A percentile compares a stretch with the other conserved stretches of the same genome.
These are phyloP conservation scores for Backusella macrospora DNA, from an alignment of 192 early-diverging fungal species.

Conservation along the genomic window DNA sequence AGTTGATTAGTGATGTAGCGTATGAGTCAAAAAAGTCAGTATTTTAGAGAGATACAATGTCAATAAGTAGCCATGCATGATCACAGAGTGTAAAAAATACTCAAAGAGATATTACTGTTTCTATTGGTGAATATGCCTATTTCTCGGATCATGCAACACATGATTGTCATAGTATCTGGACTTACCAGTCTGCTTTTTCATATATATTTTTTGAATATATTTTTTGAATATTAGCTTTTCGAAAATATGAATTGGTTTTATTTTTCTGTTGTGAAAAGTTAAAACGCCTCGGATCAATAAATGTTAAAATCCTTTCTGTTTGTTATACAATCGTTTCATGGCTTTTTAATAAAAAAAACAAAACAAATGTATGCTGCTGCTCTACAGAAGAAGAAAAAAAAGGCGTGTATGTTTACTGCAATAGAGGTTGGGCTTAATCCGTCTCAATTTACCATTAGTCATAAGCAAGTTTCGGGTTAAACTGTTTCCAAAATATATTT, in stretches of 20 bases:
- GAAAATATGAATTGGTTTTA: neutral
- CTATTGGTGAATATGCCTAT: neutral
- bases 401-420: neutral
- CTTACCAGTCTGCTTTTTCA: neutral
- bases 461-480: neutral
- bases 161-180: neutral
- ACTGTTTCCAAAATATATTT: neutral
- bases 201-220: neutral
- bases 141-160: constrained; percentile 2
- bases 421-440: neutral
- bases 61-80: constrained; percentile 6
- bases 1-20: constrained; percentile 1
- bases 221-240: neutral
- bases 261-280: neutral
- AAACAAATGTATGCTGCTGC: neutral
- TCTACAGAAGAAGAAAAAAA: neutral
- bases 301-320: neutral
- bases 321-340: constrained; percentile 14
- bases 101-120: neutral
- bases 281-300: constrained; percentile 10
- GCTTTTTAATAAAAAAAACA: neutral
- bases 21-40: constrained; percentile 7
- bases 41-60: neutral
- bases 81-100: neutral
- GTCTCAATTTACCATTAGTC: neutral